phyloP scores from a whole-genome alignment of 1,284 basidiomycete species.

The Hemileia vastatrix region DNA sequence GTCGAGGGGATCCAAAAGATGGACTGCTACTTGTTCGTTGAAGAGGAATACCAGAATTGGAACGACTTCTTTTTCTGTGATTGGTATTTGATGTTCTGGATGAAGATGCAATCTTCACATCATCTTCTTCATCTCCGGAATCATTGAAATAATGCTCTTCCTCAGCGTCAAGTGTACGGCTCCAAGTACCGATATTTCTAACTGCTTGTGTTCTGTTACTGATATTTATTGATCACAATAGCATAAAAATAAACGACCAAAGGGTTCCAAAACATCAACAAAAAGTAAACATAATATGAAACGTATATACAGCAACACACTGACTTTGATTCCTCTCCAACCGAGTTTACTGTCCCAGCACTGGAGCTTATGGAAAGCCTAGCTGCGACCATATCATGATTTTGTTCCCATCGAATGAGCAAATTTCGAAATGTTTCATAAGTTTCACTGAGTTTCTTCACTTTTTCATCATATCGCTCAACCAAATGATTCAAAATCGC shows the following conservation, averaged over 20 bases:
- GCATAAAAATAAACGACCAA: not conserved
- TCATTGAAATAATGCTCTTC: conserved; percentile 22
- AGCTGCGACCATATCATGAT: conserved; percentile 53
- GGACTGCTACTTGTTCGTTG: not conserved
- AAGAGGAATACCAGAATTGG: conserved; percentile 3
- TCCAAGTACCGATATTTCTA: conserved; percentile 22
- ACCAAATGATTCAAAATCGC: conserved; percentile 74
- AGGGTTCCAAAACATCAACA: not conserved
- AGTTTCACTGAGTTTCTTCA: conserved; percentile 58
- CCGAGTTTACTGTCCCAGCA: not conserved
- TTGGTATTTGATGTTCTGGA: not conserved
- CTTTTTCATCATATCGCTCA: conserved; percentile 59
- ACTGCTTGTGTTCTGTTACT: conserved; percentile 1
- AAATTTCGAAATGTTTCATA: conserved; percentile 61
- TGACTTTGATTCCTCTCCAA: conserved; percentile 21
- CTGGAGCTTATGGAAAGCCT: not conserved
- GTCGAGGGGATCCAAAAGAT: not conserved
- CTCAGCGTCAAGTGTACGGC: conserved; percentile 16
- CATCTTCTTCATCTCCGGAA: conserved; percentile 19
- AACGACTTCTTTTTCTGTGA: not conserved
- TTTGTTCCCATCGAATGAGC: conserved; percentile 77
- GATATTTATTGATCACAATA: not conserved
- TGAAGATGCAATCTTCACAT: not conserved
- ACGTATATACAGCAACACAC: conserved; percentile 8
- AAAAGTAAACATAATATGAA: not conserved